A percentile compares a stretch with the other conserved stretches of the same genome.
These are phyloP conservation scores for Brettanomyces naardenensis DNA, from an alignment of 805 yeast species.

Conservation along the genomic window DNA sequence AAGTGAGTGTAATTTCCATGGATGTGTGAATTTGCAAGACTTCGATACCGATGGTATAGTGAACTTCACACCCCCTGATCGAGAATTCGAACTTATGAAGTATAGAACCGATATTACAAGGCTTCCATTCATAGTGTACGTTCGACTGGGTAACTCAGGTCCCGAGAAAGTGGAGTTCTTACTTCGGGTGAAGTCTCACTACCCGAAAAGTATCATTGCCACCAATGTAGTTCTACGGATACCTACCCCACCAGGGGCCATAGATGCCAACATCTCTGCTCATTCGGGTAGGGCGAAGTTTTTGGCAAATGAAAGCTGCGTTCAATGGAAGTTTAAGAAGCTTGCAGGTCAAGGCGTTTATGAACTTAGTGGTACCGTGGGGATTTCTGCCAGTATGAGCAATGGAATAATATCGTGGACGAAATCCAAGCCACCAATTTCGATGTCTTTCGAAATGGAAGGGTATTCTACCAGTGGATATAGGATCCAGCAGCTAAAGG, in stretches of 20 bases:
- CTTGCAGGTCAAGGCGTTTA: conserved; percentile 1
- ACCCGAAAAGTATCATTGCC: conserved; percentile 50
- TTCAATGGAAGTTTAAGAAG: conserved; percentile 6
- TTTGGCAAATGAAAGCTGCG: conserved; percentile 8
- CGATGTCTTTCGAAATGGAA: conserved; percentile 56
- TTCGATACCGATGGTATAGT: conserved; percentile 61
- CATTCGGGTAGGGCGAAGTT: conserved; percentile 20
- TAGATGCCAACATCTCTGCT: conserved; percentile 30
- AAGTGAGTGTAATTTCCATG: conserved; percentile 80
- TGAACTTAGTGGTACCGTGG: conserved; percentile 2
- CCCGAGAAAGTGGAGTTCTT: conserved; percentile 42
- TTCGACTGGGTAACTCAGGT: conserved; percentile 41
- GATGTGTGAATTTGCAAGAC: conserved; percentile 68
- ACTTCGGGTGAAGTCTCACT: conserved; percentile 55
- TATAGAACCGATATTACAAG: conserved; percentile 56
- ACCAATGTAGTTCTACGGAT: conserved; percentile 55
- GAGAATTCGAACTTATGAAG: conserved; percentile 74
- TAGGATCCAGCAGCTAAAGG: conserved; percentile 62
- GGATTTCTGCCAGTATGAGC: conserved; percentile 5
- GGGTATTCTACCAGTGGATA: conserved; percentile 77
- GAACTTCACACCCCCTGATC: conserved; percentile 81
- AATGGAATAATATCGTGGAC: conserved; percentile 38
- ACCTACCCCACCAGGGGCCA: conserved; percentile 54
- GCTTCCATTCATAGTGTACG: conserved; percentile 63
- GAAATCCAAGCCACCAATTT: conserved; percentile 69